Conservation (phyloP, 2,329 filamentous ascomycete genomes). For the Endoconidiophora polonica region DNA sequence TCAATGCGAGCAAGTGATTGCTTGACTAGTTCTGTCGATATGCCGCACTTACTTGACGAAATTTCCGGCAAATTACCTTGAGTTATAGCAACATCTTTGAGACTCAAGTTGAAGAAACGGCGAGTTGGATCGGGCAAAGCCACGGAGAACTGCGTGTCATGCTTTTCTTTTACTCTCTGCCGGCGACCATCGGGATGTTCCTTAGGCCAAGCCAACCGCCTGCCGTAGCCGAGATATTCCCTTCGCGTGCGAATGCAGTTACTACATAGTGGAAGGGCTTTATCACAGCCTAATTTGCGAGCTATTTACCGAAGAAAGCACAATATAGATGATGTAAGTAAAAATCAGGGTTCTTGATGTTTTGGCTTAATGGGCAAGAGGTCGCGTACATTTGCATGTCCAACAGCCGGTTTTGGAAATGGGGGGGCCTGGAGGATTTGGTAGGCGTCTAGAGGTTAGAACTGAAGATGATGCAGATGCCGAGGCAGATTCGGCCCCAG, state of each 20-base stretch:
- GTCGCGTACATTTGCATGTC: constrained; percentile 7
- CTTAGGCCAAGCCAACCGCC: constrained; percentile 29
- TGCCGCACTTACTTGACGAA: background rate
- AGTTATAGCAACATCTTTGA: constrained; percentile 20
- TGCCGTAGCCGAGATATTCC: constrained; percentile 27
- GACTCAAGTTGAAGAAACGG: constrained; percentile 21
- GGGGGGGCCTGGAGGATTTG: background rate
- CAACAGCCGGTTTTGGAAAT: background rate
- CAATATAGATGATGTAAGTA: background rate
- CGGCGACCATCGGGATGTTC: constrained; percentile 30
- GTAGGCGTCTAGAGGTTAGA: background rate
- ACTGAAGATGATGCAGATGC: background rate
- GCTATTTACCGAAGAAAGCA: constrained; percentile 18
- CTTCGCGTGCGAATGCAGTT: constrained; percentile 28
- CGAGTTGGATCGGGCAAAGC: constrained; percentile 18
- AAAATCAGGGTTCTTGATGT: background rate
- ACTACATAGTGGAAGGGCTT: constrained; percentile 24
- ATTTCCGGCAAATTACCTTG: background rate
- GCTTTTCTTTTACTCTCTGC: constrained; percentile 17
- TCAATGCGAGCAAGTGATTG: background rate
- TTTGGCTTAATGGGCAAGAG: background rate
- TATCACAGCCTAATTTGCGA: constrained; percentile 32
- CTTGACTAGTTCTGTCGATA: background rate
- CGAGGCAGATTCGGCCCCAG: background rate
- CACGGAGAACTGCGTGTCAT: constrained; percentile 19